Evolutionary conservation across 306 rosid genomes (phyloP), one percentile per base, ranked within the genome.

Genomic region (Prunus salicina): DNA sequence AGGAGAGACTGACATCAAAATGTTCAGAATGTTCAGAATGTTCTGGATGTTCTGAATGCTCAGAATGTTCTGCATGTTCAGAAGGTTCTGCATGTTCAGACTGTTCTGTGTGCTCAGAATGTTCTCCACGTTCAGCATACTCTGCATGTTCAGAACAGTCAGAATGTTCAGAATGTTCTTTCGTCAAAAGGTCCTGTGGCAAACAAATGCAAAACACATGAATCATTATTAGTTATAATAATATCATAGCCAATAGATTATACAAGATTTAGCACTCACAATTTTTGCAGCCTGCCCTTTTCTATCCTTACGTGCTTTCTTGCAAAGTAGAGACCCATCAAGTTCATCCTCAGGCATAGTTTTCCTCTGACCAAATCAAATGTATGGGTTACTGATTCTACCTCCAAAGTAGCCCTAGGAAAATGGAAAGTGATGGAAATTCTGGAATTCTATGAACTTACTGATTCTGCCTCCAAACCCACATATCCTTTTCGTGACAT

Each of bases 261-360:
- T 30, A 30, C 30, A 52, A 52, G 63, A 71, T 30, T 12, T n/a
- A 51, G 49, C 63, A 52, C 74, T 71, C n/a, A 71, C 74, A 30
- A 71, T 10, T n/a, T 71, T 55, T 12, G 74, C 62, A 71, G 74
- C 74, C 74, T 27, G 24, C 60, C 28, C 49, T 58, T 16, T 51
- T 50, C n/a, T 69, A 12, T 28, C 74, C 24, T 51, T 45, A 2
- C 46, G 12, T 27, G 61, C 62, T 69, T 50, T 69, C 46, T 28
- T 69, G 61, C 27, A 10, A 43, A 30, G 74, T 57, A 69, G 25
- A 50, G 16, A 20, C 20, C 32, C 16, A 71, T 71, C 74, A 71
- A 71, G 50, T 52, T 71, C 63, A 71, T 19, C 49, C 52, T 32
- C 74, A 71, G 34, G 30, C 63, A 52, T 71, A 19, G 25, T 19